A percentile compares a stretch with the other conserved stretches of the same genome.
phyloP scores from a whole-genome alignment of 352 stramenopile species.

The Albugo laibachii region DNA sequence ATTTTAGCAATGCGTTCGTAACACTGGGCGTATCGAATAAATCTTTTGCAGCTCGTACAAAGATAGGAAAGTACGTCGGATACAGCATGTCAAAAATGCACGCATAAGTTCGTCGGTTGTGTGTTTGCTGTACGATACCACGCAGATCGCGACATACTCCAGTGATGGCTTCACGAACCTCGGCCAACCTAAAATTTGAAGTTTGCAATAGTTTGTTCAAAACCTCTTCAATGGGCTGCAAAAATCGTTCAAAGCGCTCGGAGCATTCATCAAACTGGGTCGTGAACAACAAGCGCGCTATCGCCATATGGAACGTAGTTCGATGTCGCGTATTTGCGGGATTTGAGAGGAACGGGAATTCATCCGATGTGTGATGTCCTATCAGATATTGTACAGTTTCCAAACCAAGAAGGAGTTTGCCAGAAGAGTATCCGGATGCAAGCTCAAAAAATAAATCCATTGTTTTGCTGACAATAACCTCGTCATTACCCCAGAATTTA shows the following conservation, averaged over 20 bases:
- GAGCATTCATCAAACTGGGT: constrained; percentile 86
- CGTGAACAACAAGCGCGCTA: constrained; percentile 91
- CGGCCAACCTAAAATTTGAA: constrained; percentile 41
- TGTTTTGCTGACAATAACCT: constrained; percentile 92
- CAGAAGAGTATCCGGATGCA: constrained; percentile 89
- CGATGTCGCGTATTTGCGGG: constrained; percentile 87
- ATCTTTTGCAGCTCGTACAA: constrained; percentile 86
- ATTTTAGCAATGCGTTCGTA: constrained; percentile 93
- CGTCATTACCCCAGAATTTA: constrained; percentile 94
- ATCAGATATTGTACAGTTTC: constrained; percentile 96
- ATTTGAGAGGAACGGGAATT: constrained; percentile 93
- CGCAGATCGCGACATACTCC: constrained; percentile 92
- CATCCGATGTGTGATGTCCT: constrained; percentile 89
- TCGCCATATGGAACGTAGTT: constrained; percentile 95
- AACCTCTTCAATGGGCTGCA: constrained; percentile 83
- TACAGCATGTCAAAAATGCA: constrained; percentile 97
- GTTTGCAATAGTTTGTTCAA: constrained; percentile 66
- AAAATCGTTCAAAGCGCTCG: constrained; percentile 92
- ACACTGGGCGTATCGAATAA: constrained; percentile 87
- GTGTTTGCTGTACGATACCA: constrained; percentile 89
- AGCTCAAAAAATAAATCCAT: constrained; percentile 95
- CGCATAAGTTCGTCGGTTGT: constrained; percentile 93
- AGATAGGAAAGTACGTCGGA: constrained; percentile 89
- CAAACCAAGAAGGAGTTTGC: constrained; percentile 92
- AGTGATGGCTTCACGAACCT: constrained; percentile 83